A percentile compares a stretch with the other conserved stretches of the same genome.
These are phyloP conservation scores for Parastagonospora avenae DNA, from an alignment of 2,329 filamentous ascomycete genomes.

Conservation along the genomic window DNA sequence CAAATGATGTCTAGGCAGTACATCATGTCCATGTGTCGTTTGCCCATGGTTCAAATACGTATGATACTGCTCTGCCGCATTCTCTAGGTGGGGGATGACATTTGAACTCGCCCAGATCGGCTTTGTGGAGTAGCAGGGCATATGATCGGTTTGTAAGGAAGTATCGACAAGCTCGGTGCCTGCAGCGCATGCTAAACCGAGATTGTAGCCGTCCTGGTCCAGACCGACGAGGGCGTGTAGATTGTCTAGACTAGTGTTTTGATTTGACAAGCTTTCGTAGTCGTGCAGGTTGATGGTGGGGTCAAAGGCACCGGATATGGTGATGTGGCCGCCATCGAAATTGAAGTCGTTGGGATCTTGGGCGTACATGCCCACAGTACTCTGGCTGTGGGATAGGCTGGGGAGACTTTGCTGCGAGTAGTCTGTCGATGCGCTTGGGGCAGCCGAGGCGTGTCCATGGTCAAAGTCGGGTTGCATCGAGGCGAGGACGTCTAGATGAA, in stretches of 20 bases:
- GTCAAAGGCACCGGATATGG: slow-evolving; percentile 44
- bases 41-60: slow-evolving; percentile 1
- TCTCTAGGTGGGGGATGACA: slow-evolving; percentile 28
- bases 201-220: slow-evolving; percentile 21
- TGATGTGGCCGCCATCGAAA: slow-evolving; percentile 48
- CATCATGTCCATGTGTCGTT: slow-evolving; percentile 5
- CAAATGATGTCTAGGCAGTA: neutral
- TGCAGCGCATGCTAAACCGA: slow-evolving; percentile 15
- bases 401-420: slow-evolving; percentile 33
- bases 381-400: slow-evolving; percentile 26
- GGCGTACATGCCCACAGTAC: slow-evolving; percentile 16
- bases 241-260: slow-evolving; percentile 2
- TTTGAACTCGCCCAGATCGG: slow-evolving; percentile 26
- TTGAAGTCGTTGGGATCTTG: slow-evolving; percentile 45
- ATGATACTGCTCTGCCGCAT: slow-evolving; percentile 25
- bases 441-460: slow-evolving; percentile 22
- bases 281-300: slow-evolving; percentile 30
- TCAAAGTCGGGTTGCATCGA: slow-evolving; percentile 31
- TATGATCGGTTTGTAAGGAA: slow-evolving; percentile 4
- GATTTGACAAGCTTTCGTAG: slow-evolving; percentile 22
- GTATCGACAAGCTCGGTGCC: slow-evolving; percentile 20
- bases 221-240: slow-evolving; percentile 23
- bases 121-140: slow-evolving; percentile 28
- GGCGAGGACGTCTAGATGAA: slow-evolving; percentile 32
- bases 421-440: slow-evolving; percentile 30